Evolutionary conservation across 129 eudicot species (phyloP).

Genomic region (Apium graveolens): DNA sequence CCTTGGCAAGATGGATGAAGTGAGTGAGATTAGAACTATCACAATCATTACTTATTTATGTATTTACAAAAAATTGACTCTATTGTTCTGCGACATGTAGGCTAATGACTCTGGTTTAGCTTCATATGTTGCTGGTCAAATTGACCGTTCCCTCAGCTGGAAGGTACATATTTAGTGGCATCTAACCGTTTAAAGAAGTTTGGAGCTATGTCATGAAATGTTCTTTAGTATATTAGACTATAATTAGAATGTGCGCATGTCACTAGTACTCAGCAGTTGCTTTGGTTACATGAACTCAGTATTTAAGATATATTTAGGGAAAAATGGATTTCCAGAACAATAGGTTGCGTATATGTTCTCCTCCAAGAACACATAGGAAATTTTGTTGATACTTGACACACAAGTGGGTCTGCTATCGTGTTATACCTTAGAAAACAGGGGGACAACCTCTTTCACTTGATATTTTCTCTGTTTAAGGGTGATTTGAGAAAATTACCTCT

Average conservation of each 20-base stretch:
- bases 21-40: slow-evolving; percentile 27
- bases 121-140: slow-evolving; percentile 90
- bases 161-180: slow-evolving; percentile 34
- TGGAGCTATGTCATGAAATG: not conserved
- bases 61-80: slow-evolving; percentile 10
- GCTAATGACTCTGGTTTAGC: slow-evolving; percentile 86
- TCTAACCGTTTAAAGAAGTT: not conserved
- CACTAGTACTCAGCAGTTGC: not conserved
- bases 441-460: not conserved
- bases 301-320: not conserved
- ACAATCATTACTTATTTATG: not conserved
- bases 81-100: slow-evolving; percentile 32
- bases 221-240: not conserved
- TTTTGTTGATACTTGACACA: not conserved
- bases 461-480: not conserved
- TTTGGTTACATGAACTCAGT: not conserved
- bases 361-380: not conserved
- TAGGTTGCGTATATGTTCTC: not conserved
- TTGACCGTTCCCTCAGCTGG: slow-evolving; percentile 97
- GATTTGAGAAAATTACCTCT: not conserved
- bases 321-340: no score
- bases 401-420: not conserved
- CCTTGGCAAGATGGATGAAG: slow-evolving; percentile 91
- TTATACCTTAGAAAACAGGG: not conserved
- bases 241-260: not conserved